Base-by-base conservation (phyloP, 2,329 filamentous ascomycete species). In the Fusarium nematophilum region DNA sequence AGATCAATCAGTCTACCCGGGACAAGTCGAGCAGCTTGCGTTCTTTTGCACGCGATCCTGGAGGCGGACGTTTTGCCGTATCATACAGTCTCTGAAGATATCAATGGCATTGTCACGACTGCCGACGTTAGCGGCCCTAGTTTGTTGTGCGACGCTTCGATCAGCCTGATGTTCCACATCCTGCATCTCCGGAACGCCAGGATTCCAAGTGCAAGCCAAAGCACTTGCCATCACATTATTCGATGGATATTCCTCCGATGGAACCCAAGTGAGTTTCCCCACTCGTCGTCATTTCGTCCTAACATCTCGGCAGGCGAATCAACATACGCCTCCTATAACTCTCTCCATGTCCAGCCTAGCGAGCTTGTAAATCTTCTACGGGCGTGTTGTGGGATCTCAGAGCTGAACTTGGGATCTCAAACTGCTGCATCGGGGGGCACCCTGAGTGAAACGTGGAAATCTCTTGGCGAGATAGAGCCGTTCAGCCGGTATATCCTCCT, bases 201-300 rank as follows among this genome's bases (percentile, higher is more conserved):
- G 66, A 86, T 90, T 37, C 90, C 91, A 2, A 88, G 85, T 53
- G 85, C 86, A 29, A 90, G 86, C 62, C 85, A 88, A 64, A 81
- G 81, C 31, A 90, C 88, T 4, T 88, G 86, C 30, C 90, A 87
- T 61, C 86, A 90, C 66, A 83, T 95, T 29, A 85, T 95, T 51
- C 83, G 87, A 66, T 99, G 95, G 95, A 74, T 95, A 1, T 88
- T 93, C 66, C 84, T 87, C 27, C 89, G 85, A 67, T 99, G 94
- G 93, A 88, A 87, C 63, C 90, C 93, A 62, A 88, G 91, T 94
- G 79, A 72, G 84, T 65, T n/a, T 23, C 26, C 10, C 7, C 11
- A 3, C 26, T 6, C 30, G 6, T 9, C 14, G 13, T 18, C 18
- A 17, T 10, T 33, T 9, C 4, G 9, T 17, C 8, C 37, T 64